Conservation (phyloP, 495 filamentous ascomycete species). For the Aspergillus nanangensis region DNA sequence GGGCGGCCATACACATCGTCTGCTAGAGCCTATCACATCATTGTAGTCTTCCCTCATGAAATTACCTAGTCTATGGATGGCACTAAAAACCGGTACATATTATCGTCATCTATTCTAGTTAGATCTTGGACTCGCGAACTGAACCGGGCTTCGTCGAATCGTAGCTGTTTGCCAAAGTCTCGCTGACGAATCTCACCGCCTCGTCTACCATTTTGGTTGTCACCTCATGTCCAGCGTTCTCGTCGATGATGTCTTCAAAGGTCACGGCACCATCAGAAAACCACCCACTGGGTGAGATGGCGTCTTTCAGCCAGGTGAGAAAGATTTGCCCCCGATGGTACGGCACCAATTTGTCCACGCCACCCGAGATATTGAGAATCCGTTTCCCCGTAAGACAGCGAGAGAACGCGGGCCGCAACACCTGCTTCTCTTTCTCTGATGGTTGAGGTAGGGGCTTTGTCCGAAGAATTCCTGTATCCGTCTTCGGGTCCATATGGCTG, state of each 20-base stretch:
- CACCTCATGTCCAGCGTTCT: constrained; percentile 68
- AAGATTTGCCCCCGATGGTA: constrained; percentile 66
- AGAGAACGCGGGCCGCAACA: constrained; percentile 35
- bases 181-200: constrained; percentile 60
- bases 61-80: too few species aligned
- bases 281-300: constrained; percentile 48
- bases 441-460: constrained; percentile 41
- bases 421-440: constrained; percentile 36
- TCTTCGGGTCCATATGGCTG: constrained; percentile 35
- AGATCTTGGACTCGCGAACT: constrained; percentile 39
- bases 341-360: constrained; percentile 79
- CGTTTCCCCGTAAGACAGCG: constrained; percentile 63
- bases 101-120: constrained; percentile 1
- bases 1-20: too few species aligned
- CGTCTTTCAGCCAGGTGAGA: constrained; percentile 63
- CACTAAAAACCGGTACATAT: too few species aligned
- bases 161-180: constrained; percentile 30
- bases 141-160: constrained; percentile 21
- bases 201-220: constrained; percentile 68
- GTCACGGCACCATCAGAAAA: constrained; percentile 53
- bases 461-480: constrained; percentile 23
- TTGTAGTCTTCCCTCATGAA: too few species aligned
- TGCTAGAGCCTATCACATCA: too few species aligned
- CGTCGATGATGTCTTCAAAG: constrained; percentile 71
- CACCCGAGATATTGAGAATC: constrained; percentile 74